These are phyloP conservation scores for Salvia sclarea DNA, from an alignment of 305 asterid genomes.

Conservation along the genomic window DNA sequence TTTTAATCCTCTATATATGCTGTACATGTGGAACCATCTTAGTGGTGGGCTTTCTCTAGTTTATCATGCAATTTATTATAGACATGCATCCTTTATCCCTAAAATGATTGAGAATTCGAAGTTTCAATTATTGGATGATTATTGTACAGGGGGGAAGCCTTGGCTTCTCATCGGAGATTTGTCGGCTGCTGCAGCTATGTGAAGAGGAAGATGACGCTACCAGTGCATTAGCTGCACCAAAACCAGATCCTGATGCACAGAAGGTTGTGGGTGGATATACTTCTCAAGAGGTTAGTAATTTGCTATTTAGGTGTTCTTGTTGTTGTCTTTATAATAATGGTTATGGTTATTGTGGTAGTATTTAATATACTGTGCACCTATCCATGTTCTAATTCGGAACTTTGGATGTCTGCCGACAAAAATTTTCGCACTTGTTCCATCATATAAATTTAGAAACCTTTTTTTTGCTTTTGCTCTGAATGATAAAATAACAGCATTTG, in stretches of 20 bases:
- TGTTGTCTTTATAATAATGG: neutral
- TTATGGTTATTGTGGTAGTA: neutral
- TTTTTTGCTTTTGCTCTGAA: neutral
- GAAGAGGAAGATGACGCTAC: slow-evolving; percentile 99
- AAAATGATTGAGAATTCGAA: slow-evolving; percentile 18
- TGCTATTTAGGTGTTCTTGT: neutral
- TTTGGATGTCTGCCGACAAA: slow-evolving; percentile 8
- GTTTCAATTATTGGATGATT: slow-evolving; percentile 30
- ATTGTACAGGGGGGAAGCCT: slow-evolving; percentile 81
- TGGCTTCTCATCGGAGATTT: slow-evolving; percentile 76
- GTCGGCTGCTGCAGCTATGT: slow-evolving; percentile 75
- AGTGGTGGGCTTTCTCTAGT: neutral
- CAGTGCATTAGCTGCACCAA: slow-evolving; percentile 81
- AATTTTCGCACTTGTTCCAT: slow-evolving; percentile 5
- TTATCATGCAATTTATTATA: slow-evolving; percentile 5
- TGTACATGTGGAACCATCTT: slow-evolving; percentile 8
- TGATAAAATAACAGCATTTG: neutral
- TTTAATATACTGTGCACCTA: neutral
- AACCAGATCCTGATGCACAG: slow-evolving; percentile 76
- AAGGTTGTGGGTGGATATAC: slow-evolving; percentile 51
- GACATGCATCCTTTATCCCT: slow-evolving; percentile 19
- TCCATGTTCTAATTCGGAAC: neutral
- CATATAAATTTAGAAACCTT: neutral
- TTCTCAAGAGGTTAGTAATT: slow-evolving; percentile 59
- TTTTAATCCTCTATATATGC: neutral